phyloP scores from a whole-genome alignment of 306 rosid species.

The Dalbergia oliveri region DNA sequence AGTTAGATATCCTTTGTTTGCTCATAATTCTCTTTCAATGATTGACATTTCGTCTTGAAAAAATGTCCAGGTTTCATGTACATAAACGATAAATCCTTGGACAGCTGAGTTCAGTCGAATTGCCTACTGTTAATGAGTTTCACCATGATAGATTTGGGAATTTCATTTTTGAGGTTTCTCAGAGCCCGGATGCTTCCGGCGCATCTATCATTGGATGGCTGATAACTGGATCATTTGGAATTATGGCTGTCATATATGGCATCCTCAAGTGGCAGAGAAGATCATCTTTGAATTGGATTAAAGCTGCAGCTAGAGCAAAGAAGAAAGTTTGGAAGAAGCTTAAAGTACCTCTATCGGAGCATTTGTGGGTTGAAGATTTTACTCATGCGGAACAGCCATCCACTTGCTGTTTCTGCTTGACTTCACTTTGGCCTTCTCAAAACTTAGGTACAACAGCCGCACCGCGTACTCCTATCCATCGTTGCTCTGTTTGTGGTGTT shows the following conservation, averaged over 20 bases:
- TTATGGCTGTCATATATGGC: constrained; percentile 63
- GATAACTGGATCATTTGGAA: constrained; percentile 72
- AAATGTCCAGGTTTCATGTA: constrained; percentile 50
- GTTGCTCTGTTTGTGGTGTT: constrained; percentile 83
- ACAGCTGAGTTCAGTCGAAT: constrained; percentile 33
- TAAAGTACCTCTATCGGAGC: constrained; percentile 67
- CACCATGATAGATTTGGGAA: constrained; percentile 56
- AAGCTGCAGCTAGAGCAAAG: constrained; percentile 82
- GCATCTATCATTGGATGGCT: constrained; percentile 67
- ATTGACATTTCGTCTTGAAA: background rate
- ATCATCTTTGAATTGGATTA: constrained; percentile 73
- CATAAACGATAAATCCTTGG: constrained; percentile 35
- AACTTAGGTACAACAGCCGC: constrained; percentile 64
- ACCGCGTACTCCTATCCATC: constrained; percentile 65
- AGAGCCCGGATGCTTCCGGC: constrained; percentile 52
- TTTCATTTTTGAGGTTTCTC: constrained; percentile 55
- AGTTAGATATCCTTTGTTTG: constrained; percentile 9
- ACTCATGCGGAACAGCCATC: constrained; percentile 72
- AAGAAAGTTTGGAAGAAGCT: constrained; percentile 77
- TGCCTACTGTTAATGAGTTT: constrained; percentile 29
- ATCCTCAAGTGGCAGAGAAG: constrained; percentile 79
- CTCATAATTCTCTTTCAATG: constrained; percentile 6
- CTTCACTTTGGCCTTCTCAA: constrained; percentile 70
- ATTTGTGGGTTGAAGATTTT: constrained; percentile 75
- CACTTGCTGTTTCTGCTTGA: constrained; percentile 78